phyloP scores from a whole-genome alignment of 164 flowering plant genomes.

The Brasenia schreberi region DNA sequence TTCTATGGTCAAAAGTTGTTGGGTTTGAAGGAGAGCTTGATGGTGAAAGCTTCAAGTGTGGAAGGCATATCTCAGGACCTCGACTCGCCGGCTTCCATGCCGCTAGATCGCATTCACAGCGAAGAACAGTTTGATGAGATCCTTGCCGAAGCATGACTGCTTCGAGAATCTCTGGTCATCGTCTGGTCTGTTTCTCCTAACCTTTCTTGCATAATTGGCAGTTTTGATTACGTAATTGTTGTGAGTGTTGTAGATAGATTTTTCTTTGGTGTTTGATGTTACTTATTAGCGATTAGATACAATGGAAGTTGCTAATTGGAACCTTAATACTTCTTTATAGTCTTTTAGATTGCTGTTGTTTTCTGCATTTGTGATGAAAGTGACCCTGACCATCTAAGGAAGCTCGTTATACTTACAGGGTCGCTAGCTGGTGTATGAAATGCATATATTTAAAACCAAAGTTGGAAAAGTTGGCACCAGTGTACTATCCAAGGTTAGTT shows the following conservation, averaged over 20 bases:
- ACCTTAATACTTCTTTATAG: neutral
- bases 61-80: slow-evolving; percentile 20
- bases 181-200: slow-evolving; percentile 35
- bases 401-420: slow-evolving; percentile 34
- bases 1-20: neutral
- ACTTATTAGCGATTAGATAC: neutral
- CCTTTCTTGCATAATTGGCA: neutral
- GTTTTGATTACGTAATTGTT: neutral
- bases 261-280: neutral
- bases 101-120: slow-evolving; percentile 29
- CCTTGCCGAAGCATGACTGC: slow-evolving; percentile 49
- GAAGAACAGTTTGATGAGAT: slow-evolving; percentile 57
- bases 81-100: slow-evolving; percentile 44
- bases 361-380: neutral
- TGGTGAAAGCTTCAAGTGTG: slow-evolving; percentile 8
- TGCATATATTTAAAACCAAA: slow-evolving; percentile 88
- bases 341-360: neutral
- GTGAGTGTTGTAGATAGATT: neutral
- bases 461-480: slow-evolving; percentile 73
- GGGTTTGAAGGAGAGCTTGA: neutral
- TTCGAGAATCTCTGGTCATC: slow-evolving; percentile 33
- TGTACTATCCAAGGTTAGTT: slow-evolving; percentile 61
- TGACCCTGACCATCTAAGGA: neutral
- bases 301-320: neutral
- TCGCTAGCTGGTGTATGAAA: slow-evolving; percentile 92